These are phyloP conservation scores for Arachis monticola DNA, from an alignment of 331 rosid genomes.

Conservation along the genomic window DNA sequence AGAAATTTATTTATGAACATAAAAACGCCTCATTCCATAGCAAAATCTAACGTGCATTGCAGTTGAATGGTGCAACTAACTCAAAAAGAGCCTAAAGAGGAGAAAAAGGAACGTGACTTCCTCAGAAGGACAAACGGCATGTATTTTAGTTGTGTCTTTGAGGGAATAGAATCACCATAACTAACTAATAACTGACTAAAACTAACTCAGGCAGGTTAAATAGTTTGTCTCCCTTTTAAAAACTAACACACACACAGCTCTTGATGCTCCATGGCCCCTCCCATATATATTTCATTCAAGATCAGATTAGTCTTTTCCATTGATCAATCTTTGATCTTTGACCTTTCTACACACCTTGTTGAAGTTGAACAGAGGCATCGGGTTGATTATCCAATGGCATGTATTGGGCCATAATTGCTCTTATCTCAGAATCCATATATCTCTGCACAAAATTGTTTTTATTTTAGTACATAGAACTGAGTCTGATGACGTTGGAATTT, in stretches of 20 bases:
- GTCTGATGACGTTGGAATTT: background rate
- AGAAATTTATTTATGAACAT: background rate
- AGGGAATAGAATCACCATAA: background rate
- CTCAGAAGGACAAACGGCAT: background rate
- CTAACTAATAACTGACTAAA: background rate
- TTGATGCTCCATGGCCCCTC: conserved; percentile 17
- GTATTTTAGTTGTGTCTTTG: background rate
- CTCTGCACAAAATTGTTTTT: conserved; percentile 57
- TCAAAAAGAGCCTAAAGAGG: conserved; percentile 13
- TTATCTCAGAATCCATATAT: conserved; percentile 92
- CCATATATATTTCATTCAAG: background rate
- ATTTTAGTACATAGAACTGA: conserved; percentile 2
- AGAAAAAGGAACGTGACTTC: conserved; percentile 9
- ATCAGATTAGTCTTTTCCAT: conserved; percentile 1
- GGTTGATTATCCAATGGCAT: conserved; percentile 98
- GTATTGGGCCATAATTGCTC: conserved; percentile 98
- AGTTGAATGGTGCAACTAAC: conserved; percentile 19
- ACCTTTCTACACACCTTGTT: conserved; percentile 43
- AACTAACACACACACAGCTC: conserved; percentile 9
- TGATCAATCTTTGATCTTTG: background rate
- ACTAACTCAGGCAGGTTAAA: conserved; percentile 22
- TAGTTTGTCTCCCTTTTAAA: conserved; percentile 1
- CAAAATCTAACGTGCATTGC: conserved; percentile 18
- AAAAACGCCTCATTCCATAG: background rate
- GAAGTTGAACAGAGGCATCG: conserved; percentile 52